Conservation (phyloP, 78 protist species). For the Chrysochromulina parva region DNA sequence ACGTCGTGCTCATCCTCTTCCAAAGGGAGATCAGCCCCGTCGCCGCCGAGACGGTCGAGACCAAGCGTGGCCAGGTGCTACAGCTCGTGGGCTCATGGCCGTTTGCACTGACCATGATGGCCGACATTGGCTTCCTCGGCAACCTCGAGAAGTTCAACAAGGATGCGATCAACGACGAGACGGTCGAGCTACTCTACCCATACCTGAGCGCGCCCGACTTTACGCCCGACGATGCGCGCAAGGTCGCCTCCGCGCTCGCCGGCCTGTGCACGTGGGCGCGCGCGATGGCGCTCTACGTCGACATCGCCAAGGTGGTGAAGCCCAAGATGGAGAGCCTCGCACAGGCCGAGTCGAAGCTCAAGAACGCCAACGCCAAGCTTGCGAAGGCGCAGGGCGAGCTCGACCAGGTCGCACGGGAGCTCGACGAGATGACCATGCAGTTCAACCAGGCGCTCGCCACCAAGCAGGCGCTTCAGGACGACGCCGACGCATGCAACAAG, state of each 20-base stretch:
- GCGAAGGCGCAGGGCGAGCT: conserved; percentile 30
- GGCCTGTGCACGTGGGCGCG: conserved; percentile 72
- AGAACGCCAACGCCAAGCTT: conserved; percentile 20
- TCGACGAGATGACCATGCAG: conserved; percentile 45
- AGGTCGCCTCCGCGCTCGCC: conserved; percentile 27
- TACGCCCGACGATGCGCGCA: not conserved
- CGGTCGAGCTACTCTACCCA: conserved; percentile 77
- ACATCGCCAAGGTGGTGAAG: conserved; percentile 6
- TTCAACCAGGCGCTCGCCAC: conserved; percentile 67
- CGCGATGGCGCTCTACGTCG: not conserved
- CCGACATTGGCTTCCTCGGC: conserved; percentile 42
- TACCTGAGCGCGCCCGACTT: conserved; percentile 56
- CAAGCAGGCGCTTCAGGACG: conserved; percentile 76
- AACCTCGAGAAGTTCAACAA: not conserved
- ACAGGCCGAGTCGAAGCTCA: conserved; percentile 37
- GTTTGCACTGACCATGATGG: conserved; percentile 45
- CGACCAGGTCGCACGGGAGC: not conserved
- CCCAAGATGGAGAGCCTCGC: conserved; percentile 38
- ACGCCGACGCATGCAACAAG: conserved; percentile 55
- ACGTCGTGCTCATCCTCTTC: conserved; percentile 79
- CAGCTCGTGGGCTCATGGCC: conserved; percentile 65
- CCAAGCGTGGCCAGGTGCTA: conserved; percentile 4
- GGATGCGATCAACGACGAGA: conserved; percentile 80
- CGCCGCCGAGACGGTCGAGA: conserved; percentile 7
- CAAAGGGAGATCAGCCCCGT: not conserved